Conservation (phyloP, 2,329 filamentous ascomycete genomes). For the Penicillium griseofulvum region DNA sequence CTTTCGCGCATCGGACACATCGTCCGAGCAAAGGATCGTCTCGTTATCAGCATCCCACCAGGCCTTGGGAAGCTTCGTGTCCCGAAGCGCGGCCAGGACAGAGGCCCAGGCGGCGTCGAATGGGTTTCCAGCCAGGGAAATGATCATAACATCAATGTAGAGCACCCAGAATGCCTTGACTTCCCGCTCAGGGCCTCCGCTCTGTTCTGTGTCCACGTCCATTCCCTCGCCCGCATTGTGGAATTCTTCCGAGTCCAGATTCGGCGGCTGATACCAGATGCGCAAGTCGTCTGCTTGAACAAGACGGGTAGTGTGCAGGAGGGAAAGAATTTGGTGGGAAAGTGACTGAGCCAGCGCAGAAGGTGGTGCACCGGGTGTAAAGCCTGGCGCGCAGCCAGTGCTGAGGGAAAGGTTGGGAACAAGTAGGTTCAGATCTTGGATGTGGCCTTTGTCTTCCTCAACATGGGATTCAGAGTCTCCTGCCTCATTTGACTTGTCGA, state of each 20-base stretch:
- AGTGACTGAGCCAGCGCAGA: constrained; percentile 78
- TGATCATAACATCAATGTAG: constrained; percentile 92
- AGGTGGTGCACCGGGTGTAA: constrained; percentile 80
- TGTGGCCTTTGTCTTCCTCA: constrained; percentile 44
- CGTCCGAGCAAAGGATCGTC: constrained; percentile 70
- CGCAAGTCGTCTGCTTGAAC: constrained; percentile 67
- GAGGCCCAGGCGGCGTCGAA: constrained; percentile 90
- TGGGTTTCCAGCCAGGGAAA: constrained; percentile 86
- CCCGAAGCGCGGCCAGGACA: constrained; percentile 72
- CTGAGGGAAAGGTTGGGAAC: constrained; percentile 92
- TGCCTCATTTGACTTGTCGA: constrained; percentile 24
- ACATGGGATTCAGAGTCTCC: constrained; percentile 46
- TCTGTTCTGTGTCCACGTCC: constrained; percentile 48
- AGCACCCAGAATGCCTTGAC: constrained; percentile 91
- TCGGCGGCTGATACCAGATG: constrained; percentile 63
- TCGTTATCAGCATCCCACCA: constrained; percentile 82
- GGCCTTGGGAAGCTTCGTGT: constrained; percentile 74
- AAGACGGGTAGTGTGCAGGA: constrained; percentile 70
- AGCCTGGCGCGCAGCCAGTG: constrained; percentile 83
- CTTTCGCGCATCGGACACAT: constrained; percentile 51
- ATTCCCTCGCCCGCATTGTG: constrained; percentile 47
- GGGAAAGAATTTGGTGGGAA: constrained; percentile 72
- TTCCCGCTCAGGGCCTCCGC: constrained; percentile 38
- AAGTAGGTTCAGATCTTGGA: constrained; percentile 62
- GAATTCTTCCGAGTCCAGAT: constrained; percentile 32